Evolutionary conservation across 805 yeast species (phyloP).

Genomic region (Candida morakotiae): DNA sequence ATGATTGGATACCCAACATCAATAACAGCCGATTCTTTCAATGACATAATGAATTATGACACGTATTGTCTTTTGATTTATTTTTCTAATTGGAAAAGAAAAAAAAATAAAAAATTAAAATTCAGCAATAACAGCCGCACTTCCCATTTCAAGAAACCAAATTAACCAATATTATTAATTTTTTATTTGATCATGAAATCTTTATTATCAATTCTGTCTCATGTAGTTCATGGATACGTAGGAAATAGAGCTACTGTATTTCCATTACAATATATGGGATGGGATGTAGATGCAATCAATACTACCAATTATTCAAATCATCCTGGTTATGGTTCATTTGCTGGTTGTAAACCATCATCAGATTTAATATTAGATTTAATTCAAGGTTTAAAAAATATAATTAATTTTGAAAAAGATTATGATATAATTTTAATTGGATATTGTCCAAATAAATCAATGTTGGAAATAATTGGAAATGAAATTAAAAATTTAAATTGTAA

Average conservation of each 20-base stretch:
- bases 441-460: slow-evolving; percentile 57
- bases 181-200: slow-evolving; percentile 6
- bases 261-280: slow-evolving; percentile 60
- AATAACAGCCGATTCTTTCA: slow-evolving; percentile 31
- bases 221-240: slow-evolving; percentile 71
- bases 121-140: not conserved
- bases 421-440: slow-evolving; percentile 78
- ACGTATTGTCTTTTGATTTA: too few relatives aligned
- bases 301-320: slow-evolving; percentile 68
- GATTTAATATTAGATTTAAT: slow-evolving; percentile 22
- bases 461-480: slow-evolving; percentile 44
- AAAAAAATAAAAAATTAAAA: not conserved
- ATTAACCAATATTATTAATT: too few relatives aligned
- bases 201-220: slow-evolving; percentile 58
- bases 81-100: not conserved
- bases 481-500: slow-evolving; percentile 24
- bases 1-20: slow-evolving; percentile 73
- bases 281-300: slow-evolving; percentile 67
- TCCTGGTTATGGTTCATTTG: slow-evolving; percentile 61
- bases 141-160: not conserved
- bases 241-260: slow-evolving; percentile 66
- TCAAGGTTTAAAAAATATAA: slow-evolving; percentile 34
- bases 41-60: slow-evolving; percentile 18
- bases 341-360: slow-evolving; percentile 43
- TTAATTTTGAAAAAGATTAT: slow-evolving; percentile 33